Base-by-base conservation (phyloP, 2,329 filamentous ascomycete species). In the Aspergillus eucalypticola region DNA sequence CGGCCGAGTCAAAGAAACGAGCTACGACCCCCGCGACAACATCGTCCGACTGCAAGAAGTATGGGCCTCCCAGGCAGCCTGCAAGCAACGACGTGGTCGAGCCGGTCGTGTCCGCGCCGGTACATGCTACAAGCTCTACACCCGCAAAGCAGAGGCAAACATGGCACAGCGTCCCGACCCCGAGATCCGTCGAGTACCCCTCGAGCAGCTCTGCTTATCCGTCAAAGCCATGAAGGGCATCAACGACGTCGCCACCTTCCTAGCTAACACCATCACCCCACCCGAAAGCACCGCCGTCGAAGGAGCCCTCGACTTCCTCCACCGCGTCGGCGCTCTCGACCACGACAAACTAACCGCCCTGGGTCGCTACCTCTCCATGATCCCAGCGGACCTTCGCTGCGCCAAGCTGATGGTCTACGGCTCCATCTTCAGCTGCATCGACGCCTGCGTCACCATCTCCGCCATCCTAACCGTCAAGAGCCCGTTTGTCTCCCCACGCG, bases 361-460 rank as follows among this genome's bases (percentile, higher is more conserved):
- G 50, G 95, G 95, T 41, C 88, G 90, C 56, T 95, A 98, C 78
- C 82, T 99, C n/a, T 90, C 93, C 17, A 91, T 96, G 86, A 92
- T 99, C 54, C 95, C 95, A 1, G 91, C 94, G 0, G 95, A 99
- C 71, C 83, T 99, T 51, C 88, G 94, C 27, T 96, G 92, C 73
- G 92, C 91, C 49, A 99, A 99, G 76, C 83, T 99, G 35, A 92
- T 99, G 84, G 91, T 99, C 3, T 96, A 96, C 71, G 95, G 95
- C 5, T 90, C 92, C 15, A 92, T 96, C 60, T 98, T 99, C 71
- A 91, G 91, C 35, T 98, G 94, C 71, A 83, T 98, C 6, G 92
- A 96, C 69, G 88, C 94, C 55, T 92, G 90, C 66, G 84, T 98
- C 58, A 92, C 90, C 2, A 93, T 98, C 63, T 91, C 95, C 2